Evolutionary conservation across 2,329 filamentous ascomycete genomes (phyloP), one percentile per base, ranked within the genome.

Genomic region (Fusarium liriodendri): DNA sequence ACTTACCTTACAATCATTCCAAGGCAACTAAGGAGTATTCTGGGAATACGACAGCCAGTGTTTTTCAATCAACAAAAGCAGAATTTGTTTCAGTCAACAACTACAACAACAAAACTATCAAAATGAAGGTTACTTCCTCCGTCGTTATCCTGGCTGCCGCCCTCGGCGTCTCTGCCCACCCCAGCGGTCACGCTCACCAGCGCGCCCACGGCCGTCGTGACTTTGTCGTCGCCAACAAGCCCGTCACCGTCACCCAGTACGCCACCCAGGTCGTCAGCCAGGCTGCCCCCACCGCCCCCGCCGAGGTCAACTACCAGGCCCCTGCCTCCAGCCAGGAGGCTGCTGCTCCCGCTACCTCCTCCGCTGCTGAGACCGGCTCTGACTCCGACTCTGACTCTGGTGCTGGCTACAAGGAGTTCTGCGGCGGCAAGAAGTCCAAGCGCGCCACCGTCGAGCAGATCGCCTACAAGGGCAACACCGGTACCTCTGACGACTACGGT

Each of bases 401-500:
- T 67, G 45, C 75, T 61, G 73, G 72, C 35, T 79, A 76, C 67
- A 77, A 78, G 66, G 66, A 76, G 18, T 85, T 85, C 80, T 85
- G 83, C 78, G 70, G 67, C 71, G 81, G 82, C 76, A 75, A 80
- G 69, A 70, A 69, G 70, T 67, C 66, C 69, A 87, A 89, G 85
- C 84, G 87, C 73, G 83, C 88, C 74, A 86, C 86, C 65, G 18
- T 75, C 42, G 82, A 80, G 65, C 77, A 89, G 72, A 87, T 89
- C 72, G 80, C 81, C 64, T 86, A 86, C 80, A 77, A 73, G 5
- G 87, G 87, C 74, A 89, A 89, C 83, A 79, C 79, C 16, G 87
- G 87, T 66, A 76, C 77, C 59, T 2, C 67, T 10, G 76, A 71
- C 64, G n/a, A 80, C 68, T 89, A 84, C 79, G 87, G 87, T 77